Evolutionary conservation across 1,284 basidiomycete species (phyloP).

Genomic region (Takashimella tepidaria): DNA sequence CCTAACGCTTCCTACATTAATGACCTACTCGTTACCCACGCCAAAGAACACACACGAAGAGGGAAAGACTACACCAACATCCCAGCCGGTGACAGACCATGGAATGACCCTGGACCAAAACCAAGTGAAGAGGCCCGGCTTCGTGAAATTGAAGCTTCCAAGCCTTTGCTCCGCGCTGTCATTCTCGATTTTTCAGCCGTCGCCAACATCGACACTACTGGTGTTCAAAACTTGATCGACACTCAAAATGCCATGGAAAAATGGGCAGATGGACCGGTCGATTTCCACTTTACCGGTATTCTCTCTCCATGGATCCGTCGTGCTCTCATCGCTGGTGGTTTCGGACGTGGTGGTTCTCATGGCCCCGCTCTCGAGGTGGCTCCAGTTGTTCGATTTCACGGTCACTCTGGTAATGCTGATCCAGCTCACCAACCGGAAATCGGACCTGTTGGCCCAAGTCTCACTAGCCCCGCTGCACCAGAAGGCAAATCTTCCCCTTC

Average conservation of each 20-base stretch:
- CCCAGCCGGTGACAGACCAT: conserved; percentile 68
- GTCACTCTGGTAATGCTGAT: conserved; percentile 18
- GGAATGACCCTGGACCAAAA: conserved; percentile 86
- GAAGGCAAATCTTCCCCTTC: neutral
- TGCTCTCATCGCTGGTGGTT: conserved; percentile 79
- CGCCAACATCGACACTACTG: conserved; percentile 60
- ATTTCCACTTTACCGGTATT: conserved; percentile 60
- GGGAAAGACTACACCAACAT: conserved; percentile 66
- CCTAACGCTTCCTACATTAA: conserved; percentile 83
- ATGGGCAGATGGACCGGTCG: conserved; percentile 74
- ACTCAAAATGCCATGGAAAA: conserved; percentile 78
- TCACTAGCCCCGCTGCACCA: too few relatives aligned
- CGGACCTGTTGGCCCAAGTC: conserved; percentile 8
- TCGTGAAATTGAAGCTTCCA: conserved; percentile 56
- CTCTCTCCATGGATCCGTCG: conserved; percentile 92
- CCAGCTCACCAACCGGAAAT: conserved; percentile 13
- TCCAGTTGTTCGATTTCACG: conserved; percentile 58
- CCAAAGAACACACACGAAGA: conserved; percentile 69
- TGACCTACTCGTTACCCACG: conserved; percentile 70
- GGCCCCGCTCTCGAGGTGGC: conserved; percentile 61
- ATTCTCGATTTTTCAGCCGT: conserved; percentile 88
- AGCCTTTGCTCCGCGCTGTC: conserved; percentile 72
- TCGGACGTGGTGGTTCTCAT: conserved; percentile 56
- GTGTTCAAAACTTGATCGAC: conserved; percentile 86
- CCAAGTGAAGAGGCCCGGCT: conserved; percentile 53